Base-by-base conservation (phyloP, 176 grass and related monocot genomes). In the Eragrostis curvula region DNA sequence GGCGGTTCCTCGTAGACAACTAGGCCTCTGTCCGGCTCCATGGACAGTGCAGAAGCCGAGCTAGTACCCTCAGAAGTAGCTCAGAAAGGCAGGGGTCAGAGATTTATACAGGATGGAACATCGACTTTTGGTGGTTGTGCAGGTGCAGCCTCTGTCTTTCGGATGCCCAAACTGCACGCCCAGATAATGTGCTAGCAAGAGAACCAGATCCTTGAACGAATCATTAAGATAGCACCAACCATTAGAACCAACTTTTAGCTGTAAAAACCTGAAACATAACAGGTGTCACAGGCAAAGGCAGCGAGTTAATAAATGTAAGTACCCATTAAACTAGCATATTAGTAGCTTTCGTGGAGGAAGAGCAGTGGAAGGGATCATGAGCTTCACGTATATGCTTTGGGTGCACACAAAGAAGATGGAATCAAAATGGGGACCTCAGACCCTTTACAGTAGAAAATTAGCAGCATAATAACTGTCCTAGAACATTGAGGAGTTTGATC, bases 161-260 rank as follows among this genome's bases (percentile, higher is more conserved):
- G 74, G 74, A 79, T 14, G 77, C 69, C 5, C 73, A 79, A 68
- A 73, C 78, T 51, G 72, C 78, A 81, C 47, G 29, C 5, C 17
- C 49, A 69, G 40, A 85, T 70, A 84, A 85, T 85, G 87, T 74
- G 70, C 85, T 66, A 66, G 67, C 60, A 90, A 74, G 58, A 90
- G 79, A 86, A 86, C 68, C 73, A 74, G 88, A 83, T 90, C 83
- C 84, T 79, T 68, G 59, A 79, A 86, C 73, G 71, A 77, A 83
- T 83, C 88, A 68, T 79, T 50, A 86, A 83, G 87, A 89, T 85
- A 77, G 67, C 79, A 24, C 79, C 83, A 86, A 79, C 83, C 88
- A 86, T 79, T 82, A 79, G 63, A 83, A 21, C 79, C 78, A 73
- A 73, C 88, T 86, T 90, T 83, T 53, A 90, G 83, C 79, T 90